phyloP scores from a whole-genome alignment of 1,139 yeast species.

The Blastobotrys ciferrii region DNA sequence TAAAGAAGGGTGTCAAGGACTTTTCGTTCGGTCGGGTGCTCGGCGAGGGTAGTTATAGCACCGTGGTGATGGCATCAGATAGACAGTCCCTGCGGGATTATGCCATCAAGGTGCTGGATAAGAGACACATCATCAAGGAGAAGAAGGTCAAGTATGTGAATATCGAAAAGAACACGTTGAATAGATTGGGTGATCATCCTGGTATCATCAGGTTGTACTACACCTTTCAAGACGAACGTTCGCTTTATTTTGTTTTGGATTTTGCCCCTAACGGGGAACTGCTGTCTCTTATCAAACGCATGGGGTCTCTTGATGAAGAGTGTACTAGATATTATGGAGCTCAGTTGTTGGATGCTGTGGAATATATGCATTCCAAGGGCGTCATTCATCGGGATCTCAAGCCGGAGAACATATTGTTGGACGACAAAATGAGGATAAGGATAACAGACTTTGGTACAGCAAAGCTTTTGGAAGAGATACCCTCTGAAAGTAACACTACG shows the following conservation, averaged over 20 bases:
- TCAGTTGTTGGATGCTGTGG: constrained; percentile 84
- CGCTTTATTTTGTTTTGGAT: constrained; percentile 88
- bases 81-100: constrained; percentile 67
- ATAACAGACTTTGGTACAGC: constrained; percentile 99
- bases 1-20: constrained; percentile 64
- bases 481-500: constrained; percentile 34
- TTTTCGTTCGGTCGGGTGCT: constrained; percentile 82
- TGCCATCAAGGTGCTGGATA: constrained; percentile 90
- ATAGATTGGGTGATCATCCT: constrained; percentile 77
- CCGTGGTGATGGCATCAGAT: constrained; percentile 85
- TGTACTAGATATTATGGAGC: constrained; percentile 71
- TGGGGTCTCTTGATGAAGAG: constrained; percentile 74
- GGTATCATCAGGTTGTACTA: constrained; percentile 87
- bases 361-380: constrained; percentile 77
- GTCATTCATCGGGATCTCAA: constrained; percentile 92
- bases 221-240: constrained; percentile 89
- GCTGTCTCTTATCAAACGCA: constrained; percentile 69
- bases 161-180: constrained; percentile 90
- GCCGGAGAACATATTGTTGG: constrained; percentile 84
- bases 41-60: constrained; percentile 96
- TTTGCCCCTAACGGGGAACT: constrained; percentile 93
- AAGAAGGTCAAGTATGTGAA: constrained; percentile 94
- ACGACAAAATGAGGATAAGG: constrained; percentile 74
- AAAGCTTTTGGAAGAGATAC: constrained; percentile 55
- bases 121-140: constrained; percentile 91